Evolutionary conservation across 1,284 basidiomycete species (phyloP), one percentile per base, ranked within the genome.

Genomic region (Trichosporon inkin): DNA sequence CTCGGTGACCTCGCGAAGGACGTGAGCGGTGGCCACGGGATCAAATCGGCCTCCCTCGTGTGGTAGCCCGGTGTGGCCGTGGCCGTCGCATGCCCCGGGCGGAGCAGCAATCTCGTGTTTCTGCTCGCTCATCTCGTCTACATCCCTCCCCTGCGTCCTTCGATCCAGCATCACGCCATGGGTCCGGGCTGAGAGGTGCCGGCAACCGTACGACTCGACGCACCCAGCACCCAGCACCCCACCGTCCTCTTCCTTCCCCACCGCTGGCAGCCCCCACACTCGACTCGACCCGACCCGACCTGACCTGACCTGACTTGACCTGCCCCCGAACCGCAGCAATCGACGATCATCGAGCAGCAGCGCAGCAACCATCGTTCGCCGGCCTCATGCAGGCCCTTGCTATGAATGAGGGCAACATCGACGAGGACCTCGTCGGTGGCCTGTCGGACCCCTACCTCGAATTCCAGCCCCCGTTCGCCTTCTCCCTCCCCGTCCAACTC

Each of bases 401-500:
- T 14, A 49, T 49, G 44, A 49, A 24, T 24, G 44, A 49, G 16
- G 44, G 44, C 3, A 13, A 32, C 44, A 13, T 49, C 44, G 44
- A 49, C 44, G 14, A 22, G 24, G 28, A 22, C 14, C 44, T 49
- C 17, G 19, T 16, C 16, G 44, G 28, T 14, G 44, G 44, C n/a
- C 44, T 49, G 22, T 22, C 24, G 17, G 88, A 94, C 73, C 91
- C 91, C 1, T 90, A 90, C 69, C 83, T 92, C 37, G 64, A 79
- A 16, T 92, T 81, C 71, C 85, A 89, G 28, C 92, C 92, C 0
- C 71, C 82, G 1, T 92, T 92, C 68, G 87, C 88, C 7, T 88
- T 88, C 67, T 92, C 92, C 0, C 85, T 97, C 35, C 92, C 95
- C 1, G 85, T 95, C 1, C 96, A 99, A 73, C 86, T 97, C 53